Evolutionary conservation across 371 early-diverging fungal genomes (phyloP).

Genomic region (Actinomortierella ambigua): DNA sequence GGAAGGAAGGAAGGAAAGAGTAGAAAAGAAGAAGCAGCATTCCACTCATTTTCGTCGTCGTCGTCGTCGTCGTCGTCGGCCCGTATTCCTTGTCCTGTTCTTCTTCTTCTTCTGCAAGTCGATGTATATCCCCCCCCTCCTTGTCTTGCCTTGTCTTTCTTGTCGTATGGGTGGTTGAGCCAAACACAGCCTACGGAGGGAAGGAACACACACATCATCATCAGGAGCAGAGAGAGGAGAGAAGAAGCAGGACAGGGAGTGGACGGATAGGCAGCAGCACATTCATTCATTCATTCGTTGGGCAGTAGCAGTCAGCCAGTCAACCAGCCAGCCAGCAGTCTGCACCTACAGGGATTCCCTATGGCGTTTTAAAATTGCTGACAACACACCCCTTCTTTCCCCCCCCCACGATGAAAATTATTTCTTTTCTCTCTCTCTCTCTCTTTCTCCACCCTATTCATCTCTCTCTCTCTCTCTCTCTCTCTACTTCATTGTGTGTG

Average conservation of each 20-base stretch:
- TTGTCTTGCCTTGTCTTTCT: too few species aligned
- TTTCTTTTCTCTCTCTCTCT: not conserved
- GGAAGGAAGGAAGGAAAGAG: too few species aligned
- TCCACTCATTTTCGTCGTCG: too few species aligned
- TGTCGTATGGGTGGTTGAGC: too few species aligned
- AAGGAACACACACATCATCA: not conserved
- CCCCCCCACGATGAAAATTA: not conserved
- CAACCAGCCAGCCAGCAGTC: too few species aligned
- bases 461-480: not conserved
- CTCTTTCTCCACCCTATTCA: slow-evolving; percentile 2
- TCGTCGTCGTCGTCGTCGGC: too few species aligned
- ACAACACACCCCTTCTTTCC: not conserved
- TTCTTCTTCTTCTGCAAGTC: too few species aligned
- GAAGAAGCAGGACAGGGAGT: not conserved
- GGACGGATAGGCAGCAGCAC: slow-evolving; percentile 2
- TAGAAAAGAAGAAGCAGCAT: too few species aligned
- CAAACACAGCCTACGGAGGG: too few species aligned
- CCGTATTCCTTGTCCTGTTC: too few species aligned
- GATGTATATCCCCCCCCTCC: too few species aligned
- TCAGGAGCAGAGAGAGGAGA: not conserved
- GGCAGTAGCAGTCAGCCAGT: too few species aligned
- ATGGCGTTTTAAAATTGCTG: not conserved
- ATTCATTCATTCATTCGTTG: not conserved
- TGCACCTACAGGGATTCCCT: not conserved
- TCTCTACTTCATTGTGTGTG: not conserved